Percentiles rank a stretch among this genome's conserved stretches.
Evolutionary conservation across 805 yeast genomes (phyloP).

Genomic region (Starmerella ratchasimensis): DNA sequence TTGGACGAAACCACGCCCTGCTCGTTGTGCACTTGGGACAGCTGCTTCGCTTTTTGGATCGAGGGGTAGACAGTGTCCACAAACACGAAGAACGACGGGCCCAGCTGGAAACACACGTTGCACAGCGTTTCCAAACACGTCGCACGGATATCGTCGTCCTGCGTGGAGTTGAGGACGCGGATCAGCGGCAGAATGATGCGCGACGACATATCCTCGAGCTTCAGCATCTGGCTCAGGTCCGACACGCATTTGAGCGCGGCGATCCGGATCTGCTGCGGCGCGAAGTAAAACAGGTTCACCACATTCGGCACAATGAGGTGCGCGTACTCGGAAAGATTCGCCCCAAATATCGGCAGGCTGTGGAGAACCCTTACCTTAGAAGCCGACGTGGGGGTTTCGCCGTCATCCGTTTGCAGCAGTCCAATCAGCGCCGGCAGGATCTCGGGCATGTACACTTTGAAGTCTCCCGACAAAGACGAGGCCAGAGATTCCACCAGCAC

Average conservation of each 20-base stretch:
- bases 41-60: constrained; percentile 14
- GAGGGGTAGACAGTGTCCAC: constrained; percentile 29
- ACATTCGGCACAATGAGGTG: constrained; percentile 80
- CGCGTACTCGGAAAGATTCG: constrained; percentile 74
- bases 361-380: constrained; percentile 52
- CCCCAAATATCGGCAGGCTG: constrained; percentile 75
- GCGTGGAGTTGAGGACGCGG: constrained; percentile 41
- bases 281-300: constrained; percentile 65
- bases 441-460: constrained; percentile 67
- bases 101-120: constrained; percentile 66
- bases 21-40: constrained; percentile 3
- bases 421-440: constrained; percentile 63
- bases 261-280: constrained; percentile 43
- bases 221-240: constrained; percentile 56
- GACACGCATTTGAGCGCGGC: constrained; percentile 78
- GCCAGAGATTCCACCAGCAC: constrained; percentile 73
- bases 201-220: constrained; percentile 76
- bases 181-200: constrained; percentile 77
- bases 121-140: constrained; percentile 63
- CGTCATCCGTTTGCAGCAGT: constrained; percentile 53
- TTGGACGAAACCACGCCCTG: constrained; percentile 61
- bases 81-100: constrained; percentile 70
- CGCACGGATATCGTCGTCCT: constrained; percentile 43
- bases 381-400: constrained; percentile 32
- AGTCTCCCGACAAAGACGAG: constrained; percentile 79